Evolutionary conservation across 768 basidiomycete genomes (phyloP).

Genomic region (Tulasnella sp.): DNA sequence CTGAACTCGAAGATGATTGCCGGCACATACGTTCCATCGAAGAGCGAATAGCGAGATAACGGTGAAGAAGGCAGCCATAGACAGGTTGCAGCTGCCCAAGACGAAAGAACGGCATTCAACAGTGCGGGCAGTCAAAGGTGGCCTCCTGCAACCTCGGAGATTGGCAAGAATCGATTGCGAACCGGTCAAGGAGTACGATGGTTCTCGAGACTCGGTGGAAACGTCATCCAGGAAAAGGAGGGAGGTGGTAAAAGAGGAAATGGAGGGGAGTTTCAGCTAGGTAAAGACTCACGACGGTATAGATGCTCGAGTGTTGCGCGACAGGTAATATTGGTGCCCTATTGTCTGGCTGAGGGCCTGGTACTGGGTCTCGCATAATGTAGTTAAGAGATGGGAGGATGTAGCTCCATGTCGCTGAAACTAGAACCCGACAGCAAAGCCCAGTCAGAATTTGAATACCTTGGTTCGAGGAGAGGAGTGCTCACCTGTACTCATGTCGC

Average conservation of each 20-base stretch:
- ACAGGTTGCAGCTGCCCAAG: neutral
- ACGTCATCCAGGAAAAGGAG: neutral
- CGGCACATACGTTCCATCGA: no score
- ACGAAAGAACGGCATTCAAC: neutral
- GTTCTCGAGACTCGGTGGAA: neutral
- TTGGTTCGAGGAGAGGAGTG: neutral
- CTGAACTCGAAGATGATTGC: neutral
- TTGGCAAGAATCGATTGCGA: neutral
- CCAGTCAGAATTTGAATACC: neutral
- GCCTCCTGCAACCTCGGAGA: neutral
- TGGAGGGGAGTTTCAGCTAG: neutral
- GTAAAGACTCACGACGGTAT: slow-evolving; percentile 18
- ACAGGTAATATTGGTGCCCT: slow-evolving; percentile 17
- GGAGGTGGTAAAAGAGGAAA: neutral
- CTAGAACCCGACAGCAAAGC: neutral
- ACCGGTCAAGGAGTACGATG: neutral
- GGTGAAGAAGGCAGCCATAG: no score
- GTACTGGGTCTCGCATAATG: slow-evolving; percentile 20
- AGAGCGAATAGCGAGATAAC: no score
- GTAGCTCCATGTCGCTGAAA: slow-evolving; percentile 22
- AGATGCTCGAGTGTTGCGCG: slow-evolving; percentile 19
- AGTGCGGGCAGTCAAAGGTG: neutral
- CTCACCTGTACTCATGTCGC: slow-evolving; percentile 19
- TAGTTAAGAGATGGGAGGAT: slow-evolving; percentile 22
- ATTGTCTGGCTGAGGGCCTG: slow-evolving; percentile 3